Conservation (phyloP, 257 asterid genomes). For the Jaltomata sinuosa region DNA sequence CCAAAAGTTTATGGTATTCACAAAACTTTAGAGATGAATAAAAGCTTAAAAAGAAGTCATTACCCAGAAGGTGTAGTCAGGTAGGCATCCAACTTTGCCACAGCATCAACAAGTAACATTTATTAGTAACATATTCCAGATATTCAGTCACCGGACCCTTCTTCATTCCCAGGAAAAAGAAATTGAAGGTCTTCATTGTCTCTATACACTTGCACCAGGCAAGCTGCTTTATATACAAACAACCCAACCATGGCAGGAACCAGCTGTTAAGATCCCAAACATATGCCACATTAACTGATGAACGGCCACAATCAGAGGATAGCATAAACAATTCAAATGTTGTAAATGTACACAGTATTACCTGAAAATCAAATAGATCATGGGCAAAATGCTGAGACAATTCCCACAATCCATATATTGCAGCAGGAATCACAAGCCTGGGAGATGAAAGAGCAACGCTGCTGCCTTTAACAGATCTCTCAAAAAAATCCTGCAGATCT, state of each 20-base stretch:
- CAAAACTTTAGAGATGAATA: background rate
- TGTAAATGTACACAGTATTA: constrained; percentile 7
- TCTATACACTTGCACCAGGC: constrained; percentile 88
- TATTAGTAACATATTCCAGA: background rate
- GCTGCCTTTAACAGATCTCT: constrained; percentile 60
- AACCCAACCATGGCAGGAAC: constrained; percentile 87
- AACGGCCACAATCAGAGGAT: background rate
- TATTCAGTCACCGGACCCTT: constrained; percentile 27
- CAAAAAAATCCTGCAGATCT: constrained; percentile 63
- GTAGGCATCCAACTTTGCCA: background rate
- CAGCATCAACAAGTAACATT: background rate
- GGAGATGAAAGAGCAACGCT: constrained; percentile 92
- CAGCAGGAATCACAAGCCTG: constrained; percentile 85
- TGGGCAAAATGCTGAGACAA: constrained; percentile 57
- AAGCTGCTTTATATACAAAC: constrained; percentile 96
- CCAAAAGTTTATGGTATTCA: background rate
- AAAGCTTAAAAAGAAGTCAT: background rate
- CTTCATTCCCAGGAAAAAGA: constrained; percentile 57
- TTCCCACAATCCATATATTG: constrained; percentile 89
- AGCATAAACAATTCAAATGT: background rate
- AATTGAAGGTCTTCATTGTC: constrained; percentile 86
- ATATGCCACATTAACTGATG: background rate
- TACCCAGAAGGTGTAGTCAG: background rate
- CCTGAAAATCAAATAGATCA: constrained; percentile 74
- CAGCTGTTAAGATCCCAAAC: constrained; percentile 41